Percentiles rank a stretch among this genome's conserved stretches.
Evolutionary conservation across 1,284 basidiomycete genomes (phyloP).

Genomic region (Fomitopsis palustris): DNA sequence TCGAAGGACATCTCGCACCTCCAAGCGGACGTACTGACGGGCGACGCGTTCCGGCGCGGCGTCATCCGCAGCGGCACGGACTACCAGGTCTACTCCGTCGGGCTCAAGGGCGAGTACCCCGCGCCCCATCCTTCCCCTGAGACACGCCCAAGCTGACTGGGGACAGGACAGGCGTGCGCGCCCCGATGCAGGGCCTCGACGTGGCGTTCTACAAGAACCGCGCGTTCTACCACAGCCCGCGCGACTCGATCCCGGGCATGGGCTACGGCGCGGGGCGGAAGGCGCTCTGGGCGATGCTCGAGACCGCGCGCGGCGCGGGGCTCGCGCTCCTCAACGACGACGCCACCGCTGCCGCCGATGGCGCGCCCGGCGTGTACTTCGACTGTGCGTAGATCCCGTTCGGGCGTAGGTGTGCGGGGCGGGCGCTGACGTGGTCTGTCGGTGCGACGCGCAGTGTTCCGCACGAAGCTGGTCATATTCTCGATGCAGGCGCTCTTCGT

Average conservation of each 20-base stretch:
- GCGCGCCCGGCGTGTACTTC: conserved; percentile 54
- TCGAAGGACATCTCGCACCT: conserved; percentile 48
- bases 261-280: conserved; percentile 42
- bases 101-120: conserved; percentile 11
- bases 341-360: conserved; percentile 28
- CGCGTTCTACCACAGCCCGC: conserved; percentile 68
- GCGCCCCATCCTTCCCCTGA: no score
- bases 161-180: conserved; percentile 8
- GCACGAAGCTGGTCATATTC: conserved; percentile 49
- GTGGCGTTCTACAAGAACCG: conserved; percentile 71
- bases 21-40: conserved; percentile 62
- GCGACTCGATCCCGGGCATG: conserved; percentile 46
- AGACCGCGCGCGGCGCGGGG: conserved; percentile 53
- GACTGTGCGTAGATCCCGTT: conserved; percentile 50
- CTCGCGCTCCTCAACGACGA: conserved; percentile 45
- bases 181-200: conserved; percentile 62
- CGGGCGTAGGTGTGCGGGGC: neutral
- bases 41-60: conserved; percentile 61
- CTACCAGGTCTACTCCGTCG: conserved; percentile 53
- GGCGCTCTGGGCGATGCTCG: conserved; percentile 76
- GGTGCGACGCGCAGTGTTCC: conserved; percentile 74
- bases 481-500: conserved; percentile 47
- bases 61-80: conserved; percentile 66
- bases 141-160: neutral
- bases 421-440: conserved; percentile 2